phyloP scores from a whole-genome alignment of 2,329 filamentous ascomycete species.

The Biscogniauxia marginata region DNA sequence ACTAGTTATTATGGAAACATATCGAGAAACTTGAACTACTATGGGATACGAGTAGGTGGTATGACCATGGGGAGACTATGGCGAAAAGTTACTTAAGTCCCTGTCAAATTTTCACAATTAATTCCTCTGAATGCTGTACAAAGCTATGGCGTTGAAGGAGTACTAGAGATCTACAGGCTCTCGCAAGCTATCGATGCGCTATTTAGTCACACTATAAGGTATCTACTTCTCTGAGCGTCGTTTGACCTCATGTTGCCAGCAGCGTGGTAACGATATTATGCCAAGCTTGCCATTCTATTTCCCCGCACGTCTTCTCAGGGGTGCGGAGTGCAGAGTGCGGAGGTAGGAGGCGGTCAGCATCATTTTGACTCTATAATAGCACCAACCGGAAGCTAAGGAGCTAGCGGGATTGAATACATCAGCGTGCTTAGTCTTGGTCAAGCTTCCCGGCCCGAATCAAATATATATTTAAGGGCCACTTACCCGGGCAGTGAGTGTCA shows the following conservation, averaged over 20 bases:
- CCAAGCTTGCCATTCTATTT: neutral
- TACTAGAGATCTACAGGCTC: too few species aligned
- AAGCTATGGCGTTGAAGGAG: too few species aligned
- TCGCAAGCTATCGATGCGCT: neutral
- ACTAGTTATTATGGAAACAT: too few species aligned
- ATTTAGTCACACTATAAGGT: too few species aligned
- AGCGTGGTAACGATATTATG: neutral
- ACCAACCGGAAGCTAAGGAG: neutral
- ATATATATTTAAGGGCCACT: neutral
- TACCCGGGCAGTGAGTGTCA: neutral
- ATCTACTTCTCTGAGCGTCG: too few species aligned
- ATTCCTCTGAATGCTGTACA: too few species aligned
- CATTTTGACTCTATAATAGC: neutral
- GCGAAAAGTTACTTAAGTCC: too few species aligned
- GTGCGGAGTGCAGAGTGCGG: neutral
- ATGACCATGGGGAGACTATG: too few species aligned
- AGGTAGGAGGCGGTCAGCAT: neutral
- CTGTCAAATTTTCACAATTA: too few species aligned
- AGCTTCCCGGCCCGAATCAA: neutral
- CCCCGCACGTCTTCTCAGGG: neutral
- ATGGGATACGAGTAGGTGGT: too few species aligned
- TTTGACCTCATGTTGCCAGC: neutral
- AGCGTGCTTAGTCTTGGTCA: neutral
- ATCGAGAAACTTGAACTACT: too few species aligned
- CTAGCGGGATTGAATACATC: neutral